phyloP scores from a whole-genome alignment of 2,329 filamentous ascomycete species.

The Aphanoascus verrucosus region DNA sequence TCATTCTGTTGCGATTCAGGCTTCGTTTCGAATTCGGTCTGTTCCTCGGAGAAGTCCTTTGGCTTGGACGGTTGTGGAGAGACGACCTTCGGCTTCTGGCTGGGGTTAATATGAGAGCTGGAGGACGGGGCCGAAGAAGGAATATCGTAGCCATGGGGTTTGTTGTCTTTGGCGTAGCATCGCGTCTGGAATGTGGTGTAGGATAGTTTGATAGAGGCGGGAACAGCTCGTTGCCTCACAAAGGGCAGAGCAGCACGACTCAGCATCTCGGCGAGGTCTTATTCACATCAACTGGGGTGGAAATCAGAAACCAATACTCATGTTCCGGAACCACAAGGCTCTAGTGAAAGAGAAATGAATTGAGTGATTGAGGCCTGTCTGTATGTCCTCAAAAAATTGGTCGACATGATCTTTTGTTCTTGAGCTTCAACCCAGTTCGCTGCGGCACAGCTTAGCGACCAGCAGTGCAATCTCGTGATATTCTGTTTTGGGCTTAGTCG shows the following conservation, averaged over 20 bases:
- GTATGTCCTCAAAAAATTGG: conserved; percentile 4
- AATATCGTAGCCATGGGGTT: conserved; percentile 20
- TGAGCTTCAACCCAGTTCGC: conserved; percentile 1
- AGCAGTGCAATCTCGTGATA: conserved; percentile 6
- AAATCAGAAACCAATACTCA: conserved; percentile 16
- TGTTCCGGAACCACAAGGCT: conserved; percentile 12
- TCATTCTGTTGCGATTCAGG: conserved; percentile 26
- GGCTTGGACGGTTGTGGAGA: conserved; percentile 5
- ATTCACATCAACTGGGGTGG: conserved; percentile 15
- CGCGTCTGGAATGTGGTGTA: conserved; percentile 27
- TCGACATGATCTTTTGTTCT: background rate
- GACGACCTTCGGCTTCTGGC: conserved; percentile 20
- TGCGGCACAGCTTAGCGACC: background rate
- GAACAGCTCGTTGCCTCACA: conserved; percentile 32
- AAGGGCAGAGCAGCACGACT: conserved; percentile 38
- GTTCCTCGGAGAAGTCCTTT: conserved; percentile 26
- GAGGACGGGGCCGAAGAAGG: conserved; percentile 16
- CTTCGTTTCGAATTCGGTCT: conserved; percentile 31
- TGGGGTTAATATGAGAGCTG: conserved; percentile 18
- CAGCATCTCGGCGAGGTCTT: conserved; percentile 30
- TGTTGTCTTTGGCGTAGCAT: conserved; percentile 31
- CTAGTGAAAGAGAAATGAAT: background rate
- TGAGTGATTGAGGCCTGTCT: background rate
- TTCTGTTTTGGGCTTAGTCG: background rate
- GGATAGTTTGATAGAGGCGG: conserved; percentile 28